Evolutionary conservation across 2,329 filamentous ascomycete species (phyloP).

Genomic region (Stachybotrys chartarum): DNA sequence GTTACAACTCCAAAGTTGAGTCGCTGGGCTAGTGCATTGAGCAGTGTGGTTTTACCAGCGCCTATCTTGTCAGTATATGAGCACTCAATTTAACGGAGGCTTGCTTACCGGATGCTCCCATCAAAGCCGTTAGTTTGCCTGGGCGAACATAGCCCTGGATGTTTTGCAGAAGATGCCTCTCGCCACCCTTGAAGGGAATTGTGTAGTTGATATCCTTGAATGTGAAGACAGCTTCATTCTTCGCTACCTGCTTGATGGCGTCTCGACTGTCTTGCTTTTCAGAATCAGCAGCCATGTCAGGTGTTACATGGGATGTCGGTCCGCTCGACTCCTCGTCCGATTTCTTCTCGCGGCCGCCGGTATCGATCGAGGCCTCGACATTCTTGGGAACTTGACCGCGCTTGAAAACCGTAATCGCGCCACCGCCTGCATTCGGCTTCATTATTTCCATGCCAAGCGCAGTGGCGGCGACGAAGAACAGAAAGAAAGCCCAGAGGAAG

Average conservation of each 20-base stretch:
- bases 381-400: slow-evolving; percentile 54
- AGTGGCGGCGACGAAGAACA: slow-evolving; percentile 68
- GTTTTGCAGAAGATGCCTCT: slow-evolving; percentile 64
- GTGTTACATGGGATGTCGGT: slow-evolving; percentile 38
- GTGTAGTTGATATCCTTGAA: slow-evolving; percentile 44
- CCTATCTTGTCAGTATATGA: slow-evolving; percentile 11
- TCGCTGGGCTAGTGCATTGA: slow-evolving; percentile 68
- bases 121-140: slow-evolving; percentile 71
- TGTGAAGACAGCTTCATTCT: slow-evolving; percentile 54
- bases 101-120: slow-evolving; percentile 47
- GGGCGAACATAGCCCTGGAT: slow-evolving; percentile 82
- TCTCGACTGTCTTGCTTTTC: slow-evolving; percentile 19
- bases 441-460: slow-evolving; percentile 60
- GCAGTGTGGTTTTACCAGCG: slow-evolving; percentile 65
- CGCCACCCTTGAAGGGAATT: slow-evolving; percentile 50
- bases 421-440: slow-evolving; percentile 54
- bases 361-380: slow-evolving; percentile 50
- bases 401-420: slow-evolving; percentile 55
- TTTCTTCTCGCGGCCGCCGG: slow-evolving; percentile 32
- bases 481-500: slow-evolving; percentile 66
- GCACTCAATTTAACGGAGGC: neutral
- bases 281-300: slow-evolving; percentile 45
- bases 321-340: slow-evolving; percentile 43
- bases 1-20: slow-evolving; percentile 69
- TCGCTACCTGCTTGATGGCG: slow-evolving; percentile 42